A percentile compares a stretch with the other conserved stretches of the same genome.
phyloP scores from a whole-genome alignment of 2,329 filamentous ascomycete species.

The Xylogone sp. region DNA sequence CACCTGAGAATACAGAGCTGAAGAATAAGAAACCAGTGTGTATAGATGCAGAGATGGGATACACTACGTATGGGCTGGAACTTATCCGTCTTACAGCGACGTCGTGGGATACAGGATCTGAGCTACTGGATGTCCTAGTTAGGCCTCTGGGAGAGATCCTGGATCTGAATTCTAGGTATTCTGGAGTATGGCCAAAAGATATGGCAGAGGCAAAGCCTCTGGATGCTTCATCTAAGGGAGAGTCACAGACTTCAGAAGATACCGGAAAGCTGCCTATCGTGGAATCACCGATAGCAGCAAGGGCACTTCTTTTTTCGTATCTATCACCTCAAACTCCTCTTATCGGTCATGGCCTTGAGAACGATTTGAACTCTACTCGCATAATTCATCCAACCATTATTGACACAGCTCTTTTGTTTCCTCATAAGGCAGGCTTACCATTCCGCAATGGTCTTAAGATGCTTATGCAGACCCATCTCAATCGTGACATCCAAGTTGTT shows the following conservation, averaged over 20 bases:
- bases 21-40: slow-evolving; percentile 62
- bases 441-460: slow-evolving; percentile 72
- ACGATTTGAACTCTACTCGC: slow-evolving; percentile 83
- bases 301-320: slow-evolving; percentile 71
- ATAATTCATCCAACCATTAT: slow-evolving; percentile 82
- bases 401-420: slow-evolving; percentile 82
- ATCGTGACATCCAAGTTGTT: slow-evolving; percentile 75
- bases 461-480: slow-evolving; percentile 67
- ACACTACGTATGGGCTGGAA: slow-evolving; percentile 84
- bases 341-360: slow-evolving; percentile 91
- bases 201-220: slow-evolving; percentile 61
- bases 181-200: slow-evolving; percentile 77
- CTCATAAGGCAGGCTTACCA: slow-evolving; percentile 73
- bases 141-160: slow-evolving; percentile 78
- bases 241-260: slow-evolving; percentile 19
- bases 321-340: slow-evolving; percentile 76
- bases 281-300: slow-evolving; percentile 68
- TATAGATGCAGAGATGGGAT: slow-evolving; percentile 98
- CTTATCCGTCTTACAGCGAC: slow-evolving; percentile 86
- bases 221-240: slow-evolving; percentile 14
- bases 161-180: slow-evolving; percentile 89
- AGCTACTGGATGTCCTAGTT: slow-evolving; percentile 80
- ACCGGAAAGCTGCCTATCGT: slow-evolving; percentile 63
- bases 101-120: slow-evolving; percentile 74
- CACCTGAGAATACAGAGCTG: slow-evolving; percentile 60